Evolutionary conservation across 1,139 yeast species (phyloP).

Genomic region (Kodamaea arcana): DNA sequence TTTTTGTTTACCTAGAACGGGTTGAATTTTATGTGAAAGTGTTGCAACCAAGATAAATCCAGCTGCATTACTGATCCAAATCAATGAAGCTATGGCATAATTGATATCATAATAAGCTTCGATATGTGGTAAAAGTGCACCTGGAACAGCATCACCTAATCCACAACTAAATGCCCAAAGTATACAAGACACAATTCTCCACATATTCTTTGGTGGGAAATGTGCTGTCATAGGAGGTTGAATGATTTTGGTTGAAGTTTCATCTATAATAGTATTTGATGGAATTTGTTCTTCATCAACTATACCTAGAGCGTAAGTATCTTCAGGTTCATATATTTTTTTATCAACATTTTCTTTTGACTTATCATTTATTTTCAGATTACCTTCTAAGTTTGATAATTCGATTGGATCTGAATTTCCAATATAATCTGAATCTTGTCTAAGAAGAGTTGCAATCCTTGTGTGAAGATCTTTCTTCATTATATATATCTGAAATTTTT

Average conservation of each 20-base stretch:
- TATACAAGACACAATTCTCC: constrained; percentile 39
- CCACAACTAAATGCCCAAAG: constrained; percentile 37
- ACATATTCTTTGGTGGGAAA: constrained; percentile 43
- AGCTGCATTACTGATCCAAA: constrained; percentile 44
- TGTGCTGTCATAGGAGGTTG: constrained; percentile 19
- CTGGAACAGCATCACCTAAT: constrained; percentile 44
- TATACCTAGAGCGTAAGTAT: too few relatives aligned
- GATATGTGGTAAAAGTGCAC: constrained; percentile 43
- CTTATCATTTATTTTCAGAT: not conserved
- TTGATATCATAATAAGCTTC: constrained; percentile 32
- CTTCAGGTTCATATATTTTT: not conserved
- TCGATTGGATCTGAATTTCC: not conserved
- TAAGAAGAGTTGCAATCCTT: constrained; percentile 1
- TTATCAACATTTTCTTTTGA: not conserved
- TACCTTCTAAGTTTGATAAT: not conserved
- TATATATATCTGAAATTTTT: too few relatives aligned
- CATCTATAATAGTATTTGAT: not conserved
- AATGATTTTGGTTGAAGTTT: not conserved
- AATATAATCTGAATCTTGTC: constrained; percentile 1
- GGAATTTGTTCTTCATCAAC: too few relatives aligned
- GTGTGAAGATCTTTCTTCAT: constrained; percentile 2
- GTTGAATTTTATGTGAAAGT: constrained; percentile 37
- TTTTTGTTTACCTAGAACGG: constrained; percentile 27
- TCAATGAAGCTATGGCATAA: constrained; percentile 39
- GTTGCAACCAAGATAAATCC: constrained; percentile 43